These are phyloP conservation scores for Brassica balearica DNA, from an alignment of 441 rosid species.

Conservation along the genomic window DNA sequence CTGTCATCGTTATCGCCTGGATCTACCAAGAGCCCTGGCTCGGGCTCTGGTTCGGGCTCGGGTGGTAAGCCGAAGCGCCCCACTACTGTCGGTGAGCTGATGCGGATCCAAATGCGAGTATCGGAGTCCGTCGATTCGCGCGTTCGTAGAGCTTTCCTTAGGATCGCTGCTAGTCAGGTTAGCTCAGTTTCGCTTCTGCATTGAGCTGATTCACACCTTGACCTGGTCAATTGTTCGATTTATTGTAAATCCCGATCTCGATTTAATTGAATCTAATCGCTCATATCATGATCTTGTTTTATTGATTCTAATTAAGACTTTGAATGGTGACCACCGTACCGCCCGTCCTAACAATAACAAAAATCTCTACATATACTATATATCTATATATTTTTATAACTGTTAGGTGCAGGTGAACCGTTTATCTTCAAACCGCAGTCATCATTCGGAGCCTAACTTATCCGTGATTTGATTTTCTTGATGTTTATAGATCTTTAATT, in stretches of 20 bases:
- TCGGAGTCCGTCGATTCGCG: conserved; percentile 82
- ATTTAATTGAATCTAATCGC: neutral
- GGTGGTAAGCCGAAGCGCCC: conserved; percentile 64
- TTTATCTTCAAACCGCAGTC: too few relatives aligned
- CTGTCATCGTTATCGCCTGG: conserved; percentile 51
- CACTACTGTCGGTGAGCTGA: conserved; percentile 87
- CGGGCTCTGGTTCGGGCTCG: conserved; percentile 74
- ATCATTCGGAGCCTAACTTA: neutral
- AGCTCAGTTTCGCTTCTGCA: conserved; percentile 28
- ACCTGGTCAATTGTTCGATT: conserved; percentile 17
- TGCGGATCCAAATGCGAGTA: conserved; percentile 90
- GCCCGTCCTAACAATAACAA: too few relatives aligned
- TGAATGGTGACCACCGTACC: too few relatives aligned
- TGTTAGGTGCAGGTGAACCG: too few relatives aligned
- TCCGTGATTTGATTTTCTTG: neutral
- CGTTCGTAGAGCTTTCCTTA: conserved; percentile 82
- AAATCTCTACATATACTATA: too few relatives aligned
- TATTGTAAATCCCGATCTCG: neutral
- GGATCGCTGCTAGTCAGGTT: conserved; percentile 91
- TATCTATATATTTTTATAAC: too few relatives aligned
- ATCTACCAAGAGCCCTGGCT: conserved; percentile 69
- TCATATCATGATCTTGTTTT: neutral
- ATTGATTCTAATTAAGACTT: conserved; percentile 2
- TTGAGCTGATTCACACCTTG: conserved; percentile 21
- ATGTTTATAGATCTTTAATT: conserved; percentile 4